A percentile compares a stretch with the other conserved stretches of the same genome.
Evolutionary conservation across 768 basidiomycete species (phyloP).

Genomic region (Daedaleopsis nitida): DNA sequence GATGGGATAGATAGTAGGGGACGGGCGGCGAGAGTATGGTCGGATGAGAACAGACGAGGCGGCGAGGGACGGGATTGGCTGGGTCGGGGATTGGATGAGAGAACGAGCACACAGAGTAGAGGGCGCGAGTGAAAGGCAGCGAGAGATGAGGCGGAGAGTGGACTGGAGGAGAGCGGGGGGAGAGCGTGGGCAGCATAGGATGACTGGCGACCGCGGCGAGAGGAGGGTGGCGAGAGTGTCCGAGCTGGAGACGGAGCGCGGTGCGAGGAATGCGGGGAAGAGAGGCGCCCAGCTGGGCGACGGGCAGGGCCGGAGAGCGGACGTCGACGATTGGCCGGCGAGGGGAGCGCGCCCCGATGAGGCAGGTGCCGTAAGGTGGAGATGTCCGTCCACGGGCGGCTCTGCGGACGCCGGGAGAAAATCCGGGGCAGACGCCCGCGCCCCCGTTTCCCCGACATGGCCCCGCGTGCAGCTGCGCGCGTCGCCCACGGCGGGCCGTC

Average conservation of each 20-base stretch:
- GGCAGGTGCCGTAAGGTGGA: conserved; percentile 19
- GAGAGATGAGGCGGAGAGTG: background rate
- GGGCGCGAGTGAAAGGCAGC: too few relatives aligned
- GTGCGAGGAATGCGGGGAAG: conserved; percentile 15
- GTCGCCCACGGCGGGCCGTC: background rate
- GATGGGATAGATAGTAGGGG: conserved; percentile 10
- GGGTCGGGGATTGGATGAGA: background rate
- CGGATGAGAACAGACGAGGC: background rate
- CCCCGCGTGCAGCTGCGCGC: background rate
- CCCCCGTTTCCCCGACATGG: conserved; percentile 10
- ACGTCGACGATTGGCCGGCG: conserved; percentile 1
- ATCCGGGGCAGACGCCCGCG: conserved; percentile 11
- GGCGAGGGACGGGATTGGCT: conserved; percentile 9
- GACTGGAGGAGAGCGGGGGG: background rate
- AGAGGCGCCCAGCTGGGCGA: background rate
- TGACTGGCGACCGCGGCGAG: background rate
- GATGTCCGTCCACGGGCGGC: conserved; percentile 14
- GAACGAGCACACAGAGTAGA: background rate
- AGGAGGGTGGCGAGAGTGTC: background rate
- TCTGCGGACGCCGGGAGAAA: conserved; percentile 17
- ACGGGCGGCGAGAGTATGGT: background rate
- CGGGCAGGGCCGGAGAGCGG: conserved; percentile 10
- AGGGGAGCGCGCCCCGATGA: background rate
- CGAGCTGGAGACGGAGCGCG: conserved; percentile 5
- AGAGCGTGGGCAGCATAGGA: background rate